Conservation (phyloP, 495 filamentous ascomycete genomes). For the Hypoxylon intermedium region DNA sequence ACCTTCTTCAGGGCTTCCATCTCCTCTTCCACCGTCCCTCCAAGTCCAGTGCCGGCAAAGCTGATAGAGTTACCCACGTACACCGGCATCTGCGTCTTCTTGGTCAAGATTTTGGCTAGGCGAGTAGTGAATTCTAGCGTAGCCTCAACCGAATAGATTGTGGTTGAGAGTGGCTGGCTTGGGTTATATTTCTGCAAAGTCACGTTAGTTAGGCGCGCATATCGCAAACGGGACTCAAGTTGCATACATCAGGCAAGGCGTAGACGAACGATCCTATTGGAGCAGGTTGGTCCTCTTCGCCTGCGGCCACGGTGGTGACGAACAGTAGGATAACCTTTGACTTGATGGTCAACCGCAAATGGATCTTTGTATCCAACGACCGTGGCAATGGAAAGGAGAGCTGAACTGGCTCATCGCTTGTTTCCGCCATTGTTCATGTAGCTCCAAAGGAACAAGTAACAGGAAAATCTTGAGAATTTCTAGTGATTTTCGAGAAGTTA, state of each 20-base stretch:
- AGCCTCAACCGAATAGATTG: slow-evolving; percentile 74
- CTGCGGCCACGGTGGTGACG: slow-evolving; percentile 72
- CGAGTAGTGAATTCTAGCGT: slow-evolving; percentile 87
- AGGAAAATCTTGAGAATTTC: too few species aligned
- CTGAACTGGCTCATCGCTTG: slow-evolving; percentile 56
- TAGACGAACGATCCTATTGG: slow-evolving; percentile 87
- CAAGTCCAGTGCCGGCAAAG: slow-evolving; percentile 70
- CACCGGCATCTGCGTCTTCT: slow-evolving; percentile 69
- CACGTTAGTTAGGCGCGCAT: slow-evolving; percentile 10
- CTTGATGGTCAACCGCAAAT: slow-evolving; percentile 76
- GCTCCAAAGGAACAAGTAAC: too few species aligned
- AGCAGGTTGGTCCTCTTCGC: slow-evolving; percentile 59
- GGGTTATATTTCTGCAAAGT: slow-evolving; percentile 61
- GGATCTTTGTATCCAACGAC: slow-evolving; percentile 76
- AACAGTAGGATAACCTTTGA: slow-evolving; percentile 74
- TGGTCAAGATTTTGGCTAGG: slow-evolving; percentile 80
- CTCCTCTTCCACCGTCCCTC: slow-evolving; percentile 87
- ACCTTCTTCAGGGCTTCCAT: slow-evolving; percentile 83
- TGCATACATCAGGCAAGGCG: slow-evolving; percentile 83
- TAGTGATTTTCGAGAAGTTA: too few species aligned
- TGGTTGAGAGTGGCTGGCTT: slow-evolving; percentile 73
- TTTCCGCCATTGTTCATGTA: slow-evolving; percentile 31
- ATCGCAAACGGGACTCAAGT: background rate
- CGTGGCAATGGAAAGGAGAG: slow-evolving; percentile 80
- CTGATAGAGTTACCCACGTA: slow-evolving; percentile 85